A percentile compares a stretch with the other conserved stretches of the same genome.
Conservation (phyloP, 306 rosid species). For the Inga laurina region DNA sequence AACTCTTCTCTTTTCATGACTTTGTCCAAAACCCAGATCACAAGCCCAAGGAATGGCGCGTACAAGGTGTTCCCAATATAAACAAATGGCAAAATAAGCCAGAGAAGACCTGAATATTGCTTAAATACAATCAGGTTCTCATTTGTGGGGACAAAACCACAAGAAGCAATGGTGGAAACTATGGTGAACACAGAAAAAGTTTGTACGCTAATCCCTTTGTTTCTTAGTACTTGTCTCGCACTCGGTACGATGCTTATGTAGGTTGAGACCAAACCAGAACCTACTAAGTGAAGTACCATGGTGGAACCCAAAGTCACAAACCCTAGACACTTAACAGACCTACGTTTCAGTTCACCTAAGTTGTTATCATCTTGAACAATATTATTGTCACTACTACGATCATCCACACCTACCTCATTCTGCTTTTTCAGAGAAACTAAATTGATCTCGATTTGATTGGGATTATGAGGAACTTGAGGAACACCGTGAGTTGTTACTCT, state of each 20-base stretch:
- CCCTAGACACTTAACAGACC: slow-evolving; percentile 23
- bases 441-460: slow-evolving; percentile 36
- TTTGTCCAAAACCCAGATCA: slow-evolving; percentile 46
- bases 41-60: slow-evolving; percentile 50
- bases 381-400: neutral
- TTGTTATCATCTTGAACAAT: neutral
- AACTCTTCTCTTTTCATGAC: slow-evolving; percentile 47
- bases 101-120: slow-evolving; percentile 65
- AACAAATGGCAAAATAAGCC: slow-evolving; percentile 43
- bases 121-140: slow-evolving; percentile 79
- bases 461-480: neutral
- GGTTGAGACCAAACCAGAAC: slow-evolving; percentile 32
- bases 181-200: slow-evolving; percentile 62
- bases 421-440: neutral
- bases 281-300: slow-evolving; percentile 24
- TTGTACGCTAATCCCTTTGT: slow-evolving; percentile 36
- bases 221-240: slow-evolving; percentile 36
- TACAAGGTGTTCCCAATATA: slow-evolving; percentile 67
- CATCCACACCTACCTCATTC: neutral
- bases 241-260: slow-evolving; percentile 23
- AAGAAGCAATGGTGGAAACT: slow-evolving; percentile 65
- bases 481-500: neutral
- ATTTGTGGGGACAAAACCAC: slow-evolving; percentile 81
- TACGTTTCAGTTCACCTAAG: neutral
- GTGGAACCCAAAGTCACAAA: slow-evolving; percentile 44